Base-by-base conservation (phyloP, 164 flowering plant genomes). In the Houttuynia cordata region DNA sequence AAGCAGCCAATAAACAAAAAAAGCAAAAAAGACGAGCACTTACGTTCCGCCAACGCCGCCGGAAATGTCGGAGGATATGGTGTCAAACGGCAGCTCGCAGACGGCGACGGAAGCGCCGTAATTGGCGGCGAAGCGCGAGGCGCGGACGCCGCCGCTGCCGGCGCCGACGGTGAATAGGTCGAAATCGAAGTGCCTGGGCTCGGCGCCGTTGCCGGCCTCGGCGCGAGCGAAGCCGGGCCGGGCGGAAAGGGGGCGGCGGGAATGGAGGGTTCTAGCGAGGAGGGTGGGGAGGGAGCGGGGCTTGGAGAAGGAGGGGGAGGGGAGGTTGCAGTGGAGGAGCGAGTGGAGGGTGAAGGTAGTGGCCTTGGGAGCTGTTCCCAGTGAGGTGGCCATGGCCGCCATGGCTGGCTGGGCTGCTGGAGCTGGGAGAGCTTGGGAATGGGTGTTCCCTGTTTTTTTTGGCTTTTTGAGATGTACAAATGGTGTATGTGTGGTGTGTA, bases 21-120 rank as follows among this genome's bases (percentile, higher is more conserved):
- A n/a, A n/a, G n/a, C n/a, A n/a, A n/a, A n/a, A n/a, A 51, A 6
- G 58, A 25, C 39, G 15, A 5, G 14, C 58, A 69, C 91, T 70
- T 73, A 93, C 99, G 99, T 93, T 66, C 99, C 99, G 24, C 97
- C 99, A 37, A 93, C 83, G 40, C 99, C 97, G 3, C 99, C 99
- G 8, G 86, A 58, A 17, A 70, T 70, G 12, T 93, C 97, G 19
- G 99, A 93, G 8, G 99, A 85, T 0, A 93, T 75, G 22, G 97
- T 86, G 47, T 81, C 70, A 54, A 88, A 93, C 8, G 96, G 97
- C 50, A 93, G 89, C 73, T 90, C 99, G 64, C 59, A 57, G 17
- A 94, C 76, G 22, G 99, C 99, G 23, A 80, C 88, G 4, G 83
- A 73, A 12, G 81, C 88, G 14, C 90, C 94, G 52, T 68, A 83